A percentile compares a stretch with the other conserved stretches of the same genome.
These are phyloP conservation scores for Plectosphaerella sp. DNA, from an alignment of 2,329 filamentous ascomycete species.

Conservation along the genomic window DNA sequence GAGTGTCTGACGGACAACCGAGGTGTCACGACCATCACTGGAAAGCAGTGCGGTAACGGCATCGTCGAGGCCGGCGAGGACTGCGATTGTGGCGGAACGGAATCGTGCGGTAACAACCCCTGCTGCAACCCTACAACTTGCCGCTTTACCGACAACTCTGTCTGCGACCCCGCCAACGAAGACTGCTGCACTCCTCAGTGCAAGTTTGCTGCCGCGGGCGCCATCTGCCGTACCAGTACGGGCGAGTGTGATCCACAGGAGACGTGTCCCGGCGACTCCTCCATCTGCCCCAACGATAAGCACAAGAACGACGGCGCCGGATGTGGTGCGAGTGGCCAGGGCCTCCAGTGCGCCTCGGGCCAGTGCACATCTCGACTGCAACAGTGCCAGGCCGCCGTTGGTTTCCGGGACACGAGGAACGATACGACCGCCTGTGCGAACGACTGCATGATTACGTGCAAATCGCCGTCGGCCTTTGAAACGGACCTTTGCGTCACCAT, in stretches of 20 bases:
- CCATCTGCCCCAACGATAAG: slow-evolving; percentile 70
- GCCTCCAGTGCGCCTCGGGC: slow-evolving; percentile 78
- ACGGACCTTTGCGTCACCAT: slow-evolving; percentile 59
- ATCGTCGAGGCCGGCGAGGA: slow-evolving; percentile 89
- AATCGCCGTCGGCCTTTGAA: slow-evolving; percentile 57
- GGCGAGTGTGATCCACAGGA: slow-evolving; percentile 84
- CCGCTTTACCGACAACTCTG: slow-evolving; percentile 69
- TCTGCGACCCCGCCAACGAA: slow-evolving; percentile 79
- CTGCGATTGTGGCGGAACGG: slow-evolving; percentile 84
- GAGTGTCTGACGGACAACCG: slow-evolving; percentile 81
- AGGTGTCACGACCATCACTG: slow-evolving; percentile 74
- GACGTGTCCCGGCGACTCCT: slow-evolving; percentile 67
- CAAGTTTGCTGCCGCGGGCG: slow-evolving; percentile 60
- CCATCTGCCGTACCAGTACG: slow-evolving; percentile 75
- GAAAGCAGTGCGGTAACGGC: slow-evolving; percentile 88
- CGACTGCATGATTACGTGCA: slow-evolving; percentile 74
- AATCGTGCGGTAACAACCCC: slow-evolving; percentile 65
- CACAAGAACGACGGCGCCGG: slow-evolving; percentile 64
- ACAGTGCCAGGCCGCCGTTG: slow-evolving; percentile 85
- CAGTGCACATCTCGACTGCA: slow-evolving; percentile 90
- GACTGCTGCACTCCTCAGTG: slow-evolving; percentile 71
- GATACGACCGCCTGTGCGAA: slow-evolving; percentile 74
- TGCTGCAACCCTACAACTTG: slow-evolving; percentile 88
- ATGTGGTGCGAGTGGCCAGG: slow-evolving; percentile 61
- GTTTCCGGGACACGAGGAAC: slow-evolving; percentile 66